phyloP scores from a whole-genome alignment of 371 early-diverging fungal genomes.

The Mucor indicus region DNA sequence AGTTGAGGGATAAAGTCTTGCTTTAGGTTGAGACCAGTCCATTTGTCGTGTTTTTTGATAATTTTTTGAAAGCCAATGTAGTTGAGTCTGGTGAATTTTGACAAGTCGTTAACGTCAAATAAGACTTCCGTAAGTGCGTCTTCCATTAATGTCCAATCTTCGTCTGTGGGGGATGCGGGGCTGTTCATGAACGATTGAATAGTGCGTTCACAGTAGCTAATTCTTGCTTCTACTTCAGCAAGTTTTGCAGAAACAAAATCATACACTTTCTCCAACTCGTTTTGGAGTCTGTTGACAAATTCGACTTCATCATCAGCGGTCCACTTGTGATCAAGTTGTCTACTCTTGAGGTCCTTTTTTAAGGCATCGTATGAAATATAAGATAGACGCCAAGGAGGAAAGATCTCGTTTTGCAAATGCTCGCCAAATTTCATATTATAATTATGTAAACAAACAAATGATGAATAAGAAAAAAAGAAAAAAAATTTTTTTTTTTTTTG shows the following conservation, averaged over 20 bases:
- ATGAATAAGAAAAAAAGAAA: no score
- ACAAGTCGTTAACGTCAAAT: conserved; percentile 81
- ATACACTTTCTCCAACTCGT: conserved; percentile 83
- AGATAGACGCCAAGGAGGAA: conserved; percentile 26
- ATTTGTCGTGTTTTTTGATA: conserved; percentile 93
- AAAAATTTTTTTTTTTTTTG: no score
- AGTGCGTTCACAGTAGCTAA: conserved; percentile 78
- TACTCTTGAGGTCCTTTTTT: conserved; percentile 17
- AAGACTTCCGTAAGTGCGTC: conserved; percentile 46
- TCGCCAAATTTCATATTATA: conserved; percentile 33
- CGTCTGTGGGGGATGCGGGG: conserved; percentile 30
- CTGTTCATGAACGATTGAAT: conserved; percentile 52
- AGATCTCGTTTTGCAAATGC: conserved; percentile 25
- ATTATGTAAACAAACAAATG: no score
- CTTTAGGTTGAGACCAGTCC: conserved; percentile 65
- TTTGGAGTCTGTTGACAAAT: conserved; percentile 67
- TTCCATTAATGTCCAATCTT: conserved; percentile 40
- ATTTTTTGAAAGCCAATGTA: conserved; percentile 93
- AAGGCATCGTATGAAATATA: conserved; percentile 22
- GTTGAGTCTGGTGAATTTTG: conserved; percentile 89
- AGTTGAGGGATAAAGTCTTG: conserved; percentile 80
- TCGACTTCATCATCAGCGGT: conserved; percentile 67
- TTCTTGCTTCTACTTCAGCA: conserved; percentile 78
- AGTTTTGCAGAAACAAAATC: conserved; percentile 77
- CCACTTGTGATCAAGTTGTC: conserved; percentile 33